These are phyloP conservation scores for Cercophora sp. DNA, from an alignment of 495 filamentous ascomycete species.

Conservation along the genomic window DNA sequence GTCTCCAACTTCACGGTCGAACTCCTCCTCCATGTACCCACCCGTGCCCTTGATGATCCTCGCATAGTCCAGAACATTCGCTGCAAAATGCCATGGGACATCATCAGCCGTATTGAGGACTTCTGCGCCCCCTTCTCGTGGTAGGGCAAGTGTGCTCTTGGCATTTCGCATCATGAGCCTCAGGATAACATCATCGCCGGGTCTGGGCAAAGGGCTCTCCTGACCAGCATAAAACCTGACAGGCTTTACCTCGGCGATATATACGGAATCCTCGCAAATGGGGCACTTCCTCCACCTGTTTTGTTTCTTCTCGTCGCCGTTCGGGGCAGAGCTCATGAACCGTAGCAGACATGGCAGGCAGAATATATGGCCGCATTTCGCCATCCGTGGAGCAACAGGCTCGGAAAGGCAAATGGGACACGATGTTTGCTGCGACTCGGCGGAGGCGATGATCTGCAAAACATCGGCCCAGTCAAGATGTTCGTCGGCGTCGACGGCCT, in stretches of 20 bases:
- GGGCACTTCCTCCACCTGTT: slow-evolving; percentile 88
- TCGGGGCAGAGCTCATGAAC: slow-evolving; percentile 87
- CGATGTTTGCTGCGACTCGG: slow-evolving; percentile 77
- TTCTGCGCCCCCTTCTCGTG: slow-evolving; percentile 72
- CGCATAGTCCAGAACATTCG: slow-evolving; percentile 91
- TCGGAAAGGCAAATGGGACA: slow-evolving; percentile 92
- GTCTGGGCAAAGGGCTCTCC: slow-evolving; percentile 70
- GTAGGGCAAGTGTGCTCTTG: slow-evolving; percentile 79
- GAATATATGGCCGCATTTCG: slow-evolving; percentile 95
- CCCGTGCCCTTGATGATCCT: slow-evolving; percentile 92
- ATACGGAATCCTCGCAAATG: slow-evolving; percentile 89
- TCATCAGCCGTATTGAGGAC: slow-evolving; percentile 62
- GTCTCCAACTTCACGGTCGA: slow-evolving; percentile 69
- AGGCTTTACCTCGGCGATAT: slow-evolving; percentile 80
- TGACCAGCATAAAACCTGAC: slow-evolving; percentile 91
- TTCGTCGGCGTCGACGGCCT: slow-evolving; percentile 82
- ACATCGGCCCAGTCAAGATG: slow-evolving; percentile 89
- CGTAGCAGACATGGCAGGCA: slow-evolving; percentile 90
- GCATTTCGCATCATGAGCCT: slow-evolving; percentile 74
- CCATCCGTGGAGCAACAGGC: slow-evolving; percentile 94
- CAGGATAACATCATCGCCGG: slow-evolving; percentile 85
- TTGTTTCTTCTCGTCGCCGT: slow-evolving; percentile 55
- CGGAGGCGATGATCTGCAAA: slow-evolving; percentile 85
- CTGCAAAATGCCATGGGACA: slow-evolving; percentile 90
- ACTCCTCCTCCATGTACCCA: slow-evolving; percentile 79